Conservation (phyloP, 1,284 basidiomycete genomes). For the Psilocybe mexicana region DNA sequence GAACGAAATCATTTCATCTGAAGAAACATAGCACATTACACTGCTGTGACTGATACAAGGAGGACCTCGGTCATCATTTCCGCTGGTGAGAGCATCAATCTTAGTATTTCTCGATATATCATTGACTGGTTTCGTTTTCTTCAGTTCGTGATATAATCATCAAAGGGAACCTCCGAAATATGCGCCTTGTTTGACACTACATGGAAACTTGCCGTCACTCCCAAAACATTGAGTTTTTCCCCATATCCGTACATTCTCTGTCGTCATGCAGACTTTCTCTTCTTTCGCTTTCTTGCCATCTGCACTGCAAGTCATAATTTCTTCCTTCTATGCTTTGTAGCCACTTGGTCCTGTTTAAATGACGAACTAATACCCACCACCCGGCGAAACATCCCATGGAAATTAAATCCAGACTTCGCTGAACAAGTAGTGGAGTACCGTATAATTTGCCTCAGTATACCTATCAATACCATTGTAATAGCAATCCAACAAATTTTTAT, state of each 20-base stretch:
- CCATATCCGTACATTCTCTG: neutral
- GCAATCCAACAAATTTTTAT: neutral
- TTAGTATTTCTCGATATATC: neutral
- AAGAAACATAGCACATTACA: conserved; percentile 62
- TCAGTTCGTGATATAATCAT: conserved; percentile 64
- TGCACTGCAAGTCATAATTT: neutral
- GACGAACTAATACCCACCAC: neutral
- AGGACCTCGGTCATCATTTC: conserved; percentile 58
- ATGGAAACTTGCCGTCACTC: neutral
- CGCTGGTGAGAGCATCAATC: conserved; percentile 39
- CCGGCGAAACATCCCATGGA: conserved; percentile 1
- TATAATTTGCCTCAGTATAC: conserved; percentile 10
- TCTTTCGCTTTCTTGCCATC: neutral
- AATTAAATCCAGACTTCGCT: conserved; percentile 2
- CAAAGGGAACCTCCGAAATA: conserved; percentile 54
- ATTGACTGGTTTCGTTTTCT: conserved; percentile 10
- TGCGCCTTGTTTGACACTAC: conserved; percentile 47
- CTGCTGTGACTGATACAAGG: conserved; percentile 74
- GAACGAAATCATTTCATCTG: neutral
- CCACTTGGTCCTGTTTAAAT: neutral
- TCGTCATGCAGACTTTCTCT: neutral
- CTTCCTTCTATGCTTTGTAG: neutral
- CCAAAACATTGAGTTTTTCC: too few relatives aligned
- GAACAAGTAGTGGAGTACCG: neutral
- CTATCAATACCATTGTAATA: conserved; percentile 11